Evolutionary conservation across 805 yeast species (phyloP).

Genomic region (Yarrowia yakushimensis): DNA sequence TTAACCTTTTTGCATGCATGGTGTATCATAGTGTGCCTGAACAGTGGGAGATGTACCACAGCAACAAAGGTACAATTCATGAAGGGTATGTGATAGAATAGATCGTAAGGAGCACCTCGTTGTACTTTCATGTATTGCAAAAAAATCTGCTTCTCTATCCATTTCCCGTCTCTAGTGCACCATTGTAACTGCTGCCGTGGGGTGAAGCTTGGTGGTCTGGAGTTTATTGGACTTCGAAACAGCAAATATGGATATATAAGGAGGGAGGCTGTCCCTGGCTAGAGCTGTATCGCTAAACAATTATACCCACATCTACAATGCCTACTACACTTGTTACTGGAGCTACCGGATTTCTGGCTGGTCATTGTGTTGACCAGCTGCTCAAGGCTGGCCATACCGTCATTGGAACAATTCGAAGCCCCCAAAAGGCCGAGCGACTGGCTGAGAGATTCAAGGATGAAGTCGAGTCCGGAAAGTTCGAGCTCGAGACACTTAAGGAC

Average conservation of each 20-base stretch:
- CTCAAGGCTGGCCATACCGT: conserved; percentile 44
- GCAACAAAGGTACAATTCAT: too few species aligned
- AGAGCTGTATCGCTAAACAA: not conserved
- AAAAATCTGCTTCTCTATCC: too few species aligned
- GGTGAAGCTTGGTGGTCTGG: too few species aligned
- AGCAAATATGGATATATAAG: not conserved
- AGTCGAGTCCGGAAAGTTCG: conserved; percentile 32
- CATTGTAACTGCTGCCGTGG: too few species aligned
- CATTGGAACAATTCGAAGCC: conserved; percentile 48
- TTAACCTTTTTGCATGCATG: too few species aligned
- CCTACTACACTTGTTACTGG: conserved; percentile 43
- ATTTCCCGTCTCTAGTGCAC: too few species aligned
- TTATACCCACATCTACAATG: not conserved
- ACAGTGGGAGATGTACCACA: too few species aligned
- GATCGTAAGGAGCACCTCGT: too few species aligned
- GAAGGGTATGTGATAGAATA: too few species aligned
- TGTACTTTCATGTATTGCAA: too few species aligned
- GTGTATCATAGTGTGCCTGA: too few species aligned
- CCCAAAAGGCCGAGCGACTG: conserved; percentile 42
- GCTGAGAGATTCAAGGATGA: conserved; percentile 25
- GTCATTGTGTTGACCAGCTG: conserved; percentile 41
- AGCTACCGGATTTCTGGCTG: conserved; percentile 48
- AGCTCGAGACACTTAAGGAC: conserved; percentile 36
- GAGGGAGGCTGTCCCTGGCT: not conserved
- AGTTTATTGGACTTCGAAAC: not conserved